Evolutionary conservation across 1,139 yeast species (phyloP).

Genomic region (Meyerozyma elateridarum): DNA sequence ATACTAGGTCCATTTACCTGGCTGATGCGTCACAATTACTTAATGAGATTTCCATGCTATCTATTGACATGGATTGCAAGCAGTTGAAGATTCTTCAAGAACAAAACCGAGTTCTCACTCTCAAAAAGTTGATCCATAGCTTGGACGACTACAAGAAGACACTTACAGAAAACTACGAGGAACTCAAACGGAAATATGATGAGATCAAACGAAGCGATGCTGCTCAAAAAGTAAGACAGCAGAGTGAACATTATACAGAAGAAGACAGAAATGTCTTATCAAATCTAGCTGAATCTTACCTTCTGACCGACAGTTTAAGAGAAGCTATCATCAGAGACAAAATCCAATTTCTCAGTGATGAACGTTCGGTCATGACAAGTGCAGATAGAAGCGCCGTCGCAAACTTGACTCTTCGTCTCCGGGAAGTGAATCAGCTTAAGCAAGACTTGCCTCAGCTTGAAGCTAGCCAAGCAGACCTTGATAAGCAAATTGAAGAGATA

Average conservation of each 20-base stretch:
- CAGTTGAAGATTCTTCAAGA: conserved; percentile 25
- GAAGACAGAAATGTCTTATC: conserved; percentile 41
- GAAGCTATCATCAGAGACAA: conserved; percentile 29
- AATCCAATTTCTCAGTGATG: conserved; percentile 34
- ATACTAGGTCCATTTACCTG: conserved; percentile 16
- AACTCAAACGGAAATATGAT: conserved; percentile 39
- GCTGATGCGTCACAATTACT: conserved; percentile 11
- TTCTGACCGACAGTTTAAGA: conserved; percentile 37
- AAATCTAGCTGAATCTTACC: conserved; percentile 41
- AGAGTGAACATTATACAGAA: conserved; percentile 34
- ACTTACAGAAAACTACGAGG: conserved; percentile 29
- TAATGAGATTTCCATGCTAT: conserved; percentile 17
- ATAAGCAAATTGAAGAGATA: conserved; percentile 34
- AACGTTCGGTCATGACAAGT: conserved; percentile 32
- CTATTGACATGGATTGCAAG: conserved; percentile 19
- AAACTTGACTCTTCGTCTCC: conserved; percentile 25
- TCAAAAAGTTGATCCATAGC: conserved; percentile 28
- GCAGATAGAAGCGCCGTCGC: conserved; percentile 38
- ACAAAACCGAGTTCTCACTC: conserved; percentile 30
- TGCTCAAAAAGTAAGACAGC: conserved; percentile 36
- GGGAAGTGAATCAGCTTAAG: conserved; percentile 27
- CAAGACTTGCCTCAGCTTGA: conserved; percentile 31
- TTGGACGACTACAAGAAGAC: conserved; percentile 27
- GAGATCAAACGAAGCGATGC: conserved; percentile 42
- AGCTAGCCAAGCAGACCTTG: conserved; percentile 21